Conservation (phyloP, 1,284 basidiomycete species). For the Calocybe gambosa region DNA sequence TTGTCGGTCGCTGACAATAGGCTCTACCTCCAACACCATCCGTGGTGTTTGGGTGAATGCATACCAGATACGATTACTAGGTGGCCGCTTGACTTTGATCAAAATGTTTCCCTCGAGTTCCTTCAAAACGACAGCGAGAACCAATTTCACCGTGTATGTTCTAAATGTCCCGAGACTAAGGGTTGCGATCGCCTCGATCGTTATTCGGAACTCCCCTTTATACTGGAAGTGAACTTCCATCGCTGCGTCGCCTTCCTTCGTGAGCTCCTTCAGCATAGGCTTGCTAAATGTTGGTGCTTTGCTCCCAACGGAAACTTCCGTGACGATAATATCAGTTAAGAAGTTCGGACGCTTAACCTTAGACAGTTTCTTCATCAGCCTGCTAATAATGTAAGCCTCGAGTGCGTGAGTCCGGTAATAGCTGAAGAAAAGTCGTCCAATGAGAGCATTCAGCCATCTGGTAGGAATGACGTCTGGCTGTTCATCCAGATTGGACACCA, state of each 20-base stretch:
- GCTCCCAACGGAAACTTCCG: conserved; percentile 86
- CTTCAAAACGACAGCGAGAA: conserved; percentile 81
- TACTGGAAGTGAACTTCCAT: conserved; percentile 83
- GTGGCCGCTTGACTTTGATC: conserved; percentile 91
- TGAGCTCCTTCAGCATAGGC: conserved; percentile 96
- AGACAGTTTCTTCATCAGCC: conserved; percentile 89
- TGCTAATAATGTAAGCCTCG: conserved; percentile 80
- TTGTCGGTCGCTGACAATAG: conserved; percentile 88
- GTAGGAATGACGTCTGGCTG: conserved; percentile 94
- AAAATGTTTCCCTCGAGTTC: conserved; percentile 89
- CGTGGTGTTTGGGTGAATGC: conserved; percentile 91
- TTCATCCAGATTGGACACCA: conserved; percentile 83
- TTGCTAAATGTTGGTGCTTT: conserved; percentile 82
- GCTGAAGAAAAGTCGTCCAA: conserved; percentile 91
- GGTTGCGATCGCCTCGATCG: conserved; percentile 82
- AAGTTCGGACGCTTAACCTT: conserved; percentile 87
- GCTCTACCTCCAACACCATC: conserved; percentile 87
- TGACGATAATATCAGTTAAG: conserved; percentile 81
- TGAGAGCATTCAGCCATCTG: conserved; percentile 93
- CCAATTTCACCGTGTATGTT: conserved; percentile 84
- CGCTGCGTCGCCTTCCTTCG: conserved; percentile 85
- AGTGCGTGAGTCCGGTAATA: conserved; percentile 80
- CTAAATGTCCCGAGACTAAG: conserved; percentile 81
- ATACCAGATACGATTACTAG: conserved; percentile 95
- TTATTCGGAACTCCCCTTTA: conserved; percentile 85